Base-by-base conservation (phyloP, 1,139 yeast species). In the Geotrichum klebahnii region DNA sequence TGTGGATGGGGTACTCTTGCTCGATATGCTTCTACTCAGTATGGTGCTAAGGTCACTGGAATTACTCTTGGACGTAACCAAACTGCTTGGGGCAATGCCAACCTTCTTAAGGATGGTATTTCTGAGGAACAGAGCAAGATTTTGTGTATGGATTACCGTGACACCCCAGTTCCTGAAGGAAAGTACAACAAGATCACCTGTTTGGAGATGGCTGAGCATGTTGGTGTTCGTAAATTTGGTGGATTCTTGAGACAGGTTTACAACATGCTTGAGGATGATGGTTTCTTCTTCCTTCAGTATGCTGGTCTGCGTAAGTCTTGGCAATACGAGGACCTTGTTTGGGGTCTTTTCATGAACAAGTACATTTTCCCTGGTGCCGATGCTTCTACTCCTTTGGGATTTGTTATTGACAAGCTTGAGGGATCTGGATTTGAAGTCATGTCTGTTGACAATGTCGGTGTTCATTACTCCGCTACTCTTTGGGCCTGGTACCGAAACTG, bases 1-100 rank as follows among this genome's bases (percentile, higher is more conserved):
- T 88, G 96, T 72, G 96, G 97, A 59, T 88, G 97, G 97, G 97
- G 97, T 66, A 85, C 96, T 52, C 77, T 90, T 68, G 88, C 95
- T 46, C 77, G 94, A 38, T 87, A 74, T 68, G 90, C 95, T 35
- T 85, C 95, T 2, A 77, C 83, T 57, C 83, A 84, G 67, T 82
- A 82, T 61, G 95, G 92, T 51, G 96, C 96, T 46, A 71, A 78
- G 50, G 95, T 86, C 52, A 88, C 96, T 51, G 96, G 96, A 71
- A 74, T 89, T 61, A 88, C 96, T 40, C 76, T 88, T 56, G 96
- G 96, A 65, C 82, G 77, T 66, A 88, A 89, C 74, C 96, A 88
- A 74, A 88, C 96, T 60, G 79, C 81, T 61, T 88, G 92, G 88
- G 96, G 96, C 66, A 88, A 81, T 62, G 73, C 72, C 48, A 81